phyloP scores from a whole-genome alignment of 495 filamentous ascomycete genomes.

The Parathielavia appendiculata region DNA sequence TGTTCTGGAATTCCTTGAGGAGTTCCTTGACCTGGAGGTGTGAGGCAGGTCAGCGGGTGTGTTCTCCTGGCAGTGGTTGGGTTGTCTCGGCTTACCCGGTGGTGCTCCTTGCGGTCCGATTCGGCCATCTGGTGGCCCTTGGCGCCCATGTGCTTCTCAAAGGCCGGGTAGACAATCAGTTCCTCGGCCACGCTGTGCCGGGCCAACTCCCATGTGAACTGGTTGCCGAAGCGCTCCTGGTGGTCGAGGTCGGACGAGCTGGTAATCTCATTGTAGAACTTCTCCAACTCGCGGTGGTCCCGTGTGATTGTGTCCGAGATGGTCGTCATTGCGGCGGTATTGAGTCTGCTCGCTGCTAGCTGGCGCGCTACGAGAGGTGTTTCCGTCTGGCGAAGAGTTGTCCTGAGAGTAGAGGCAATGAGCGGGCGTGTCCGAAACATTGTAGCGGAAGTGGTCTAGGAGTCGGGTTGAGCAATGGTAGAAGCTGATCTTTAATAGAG shows the following conservation, averaged over 20 bases:
- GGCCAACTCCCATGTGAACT: slow-evolving; percentile 5
- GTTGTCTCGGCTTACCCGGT: not conserved
- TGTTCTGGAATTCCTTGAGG: slow-evolving; percentile 5
- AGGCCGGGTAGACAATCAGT: not conserved
- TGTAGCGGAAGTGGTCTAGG: too few relatives aligned
- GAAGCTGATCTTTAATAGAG: too few relatives aligned
- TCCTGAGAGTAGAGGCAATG: not conserved
- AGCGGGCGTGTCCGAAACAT: not conserved
- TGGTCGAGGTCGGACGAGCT: slow-evolving; percentile 7
- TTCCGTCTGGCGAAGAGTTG: not conserved
- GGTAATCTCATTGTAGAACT: slow-evolving; percentile 7
- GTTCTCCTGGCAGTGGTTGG: not conserved
- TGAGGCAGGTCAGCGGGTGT: not conserved
- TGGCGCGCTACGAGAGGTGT: not conserved
- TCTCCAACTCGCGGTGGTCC: slow-evolving; percentile 11
- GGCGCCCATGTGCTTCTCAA: slow-evolving; percentile 6
- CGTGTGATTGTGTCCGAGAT: slow-evolving; percentile 8
- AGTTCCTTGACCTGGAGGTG: slow-evolving; percentile 2
- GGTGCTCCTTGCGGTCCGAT: slow-evolving; percentile 1
- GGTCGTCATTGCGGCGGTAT: slow-evolving; percentile 4
- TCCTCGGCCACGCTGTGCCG: slow-evolving; percentile 5
- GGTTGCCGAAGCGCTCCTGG: slow-evolving; percentile 11
- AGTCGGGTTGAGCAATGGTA: too few relatives aligned
- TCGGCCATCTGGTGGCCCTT: slow-evolving; percentile 6
- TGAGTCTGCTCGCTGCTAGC: not conserved